Evolutionary conservation across 1,139 yeast species (phyloP).

Genomic region (Kodamaea derodonti): DNA sequence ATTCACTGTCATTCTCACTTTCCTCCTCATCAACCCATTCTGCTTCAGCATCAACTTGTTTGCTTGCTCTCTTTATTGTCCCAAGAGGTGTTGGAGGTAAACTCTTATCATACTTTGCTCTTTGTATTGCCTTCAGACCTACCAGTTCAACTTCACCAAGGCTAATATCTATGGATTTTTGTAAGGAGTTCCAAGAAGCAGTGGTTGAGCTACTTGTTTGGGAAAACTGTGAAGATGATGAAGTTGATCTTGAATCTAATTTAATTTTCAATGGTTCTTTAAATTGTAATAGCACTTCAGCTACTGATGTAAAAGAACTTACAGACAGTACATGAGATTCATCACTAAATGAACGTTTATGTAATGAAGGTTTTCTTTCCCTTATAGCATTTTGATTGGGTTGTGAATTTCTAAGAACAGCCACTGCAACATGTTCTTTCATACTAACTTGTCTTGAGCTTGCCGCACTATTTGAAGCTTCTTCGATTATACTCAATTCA

Average conservation of each 20-base stretch:
- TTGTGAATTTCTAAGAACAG: background rate
- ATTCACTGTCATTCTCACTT: no score
- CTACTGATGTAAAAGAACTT: slow-evolving; percentile 36
- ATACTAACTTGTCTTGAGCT: slow-evolving; percentile 31
- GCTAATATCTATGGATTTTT: slow-evolving; percentile 30
- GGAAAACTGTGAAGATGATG: slow-evolving; percentile 8
- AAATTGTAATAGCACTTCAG: slow-evolving; percentile 15
- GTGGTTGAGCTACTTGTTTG: slow-evolving; percentile 6
- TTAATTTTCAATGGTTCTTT: background rate
- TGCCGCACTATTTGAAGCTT: slow-evolving; percentile 26
- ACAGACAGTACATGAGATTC: slow-evolving; percentile 38
- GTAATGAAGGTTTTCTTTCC: slow-evolving; percentile 14
- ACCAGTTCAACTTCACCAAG: slow-evolving; percentile 6
- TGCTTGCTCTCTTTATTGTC: background rate
- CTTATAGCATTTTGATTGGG: slow-evolving; percentile 1
- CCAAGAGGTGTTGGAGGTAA: slow-evolving; percentile 7
- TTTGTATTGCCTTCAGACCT: background rate
- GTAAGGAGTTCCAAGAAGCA: slow-evolving; percentile 35
- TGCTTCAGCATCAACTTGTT: slow-evolving; percentile 1
- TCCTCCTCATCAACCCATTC: slow-evolving; percentile 7
- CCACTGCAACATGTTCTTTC: slow-evolving; percentile 9
- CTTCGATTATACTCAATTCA: slow-evolving; percentile 44
- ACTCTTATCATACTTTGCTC: slow-evolving; percentile 3
- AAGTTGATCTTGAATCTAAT: slow-evolving; percentile 5
- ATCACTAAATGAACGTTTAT: slow-evolving; percentile 35